Evolutionary conservation across 2,329 filamentous ascomycete species (phyloP).

Genomic region (Tolypocladium pustulatum): DNA sequence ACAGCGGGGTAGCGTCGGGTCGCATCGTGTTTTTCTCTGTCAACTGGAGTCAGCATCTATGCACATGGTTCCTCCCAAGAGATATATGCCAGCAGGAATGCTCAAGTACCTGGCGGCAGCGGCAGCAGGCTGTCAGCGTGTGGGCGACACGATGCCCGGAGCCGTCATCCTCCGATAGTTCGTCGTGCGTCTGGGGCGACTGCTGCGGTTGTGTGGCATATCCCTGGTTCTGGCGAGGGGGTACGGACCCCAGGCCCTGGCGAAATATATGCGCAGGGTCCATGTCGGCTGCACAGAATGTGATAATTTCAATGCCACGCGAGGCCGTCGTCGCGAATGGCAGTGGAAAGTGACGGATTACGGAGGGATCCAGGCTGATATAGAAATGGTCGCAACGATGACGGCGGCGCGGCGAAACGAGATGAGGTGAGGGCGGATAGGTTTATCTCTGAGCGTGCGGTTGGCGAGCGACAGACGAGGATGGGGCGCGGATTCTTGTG

Average conservation of each 20-base stretch:
- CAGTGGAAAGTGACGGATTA: background rate
- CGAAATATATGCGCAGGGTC: constrained; percentile 50
- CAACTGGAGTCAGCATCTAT: constrained; percentile 1
- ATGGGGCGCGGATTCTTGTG: background rate
- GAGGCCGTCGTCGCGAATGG: background rate
- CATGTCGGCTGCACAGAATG: constrained; percentile 29
- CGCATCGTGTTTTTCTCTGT: constrained; percentile 91
- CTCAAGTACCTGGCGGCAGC: constrained; percentile 58
- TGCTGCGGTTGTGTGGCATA: constrained; percentile 20
- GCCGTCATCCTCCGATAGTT: constrained; percentile 37
- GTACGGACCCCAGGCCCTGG: constrained; percentile 40
- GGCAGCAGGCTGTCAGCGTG: constrained; percentile 69
- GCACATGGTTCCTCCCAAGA: background rate
- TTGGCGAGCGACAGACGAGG: background rate
- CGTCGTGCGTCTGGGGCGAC: constrained; percentile 22
- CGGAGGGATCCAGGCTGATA: background rate
- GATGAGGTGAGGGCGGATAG: background rate
- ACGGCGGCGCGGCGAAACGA: no score
- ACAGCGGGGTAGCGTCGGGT: constrained; percentile 84
- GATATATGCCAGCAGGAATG: background rate
- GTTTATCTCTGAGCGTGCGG: background rate
- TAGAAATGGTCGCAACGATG: background rate
- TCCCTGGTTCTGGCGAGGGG: constrained; percentile 24
- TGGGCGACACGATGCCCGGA: constrained; percentile 58
- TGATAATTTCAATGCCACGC: background rate